phyloP scores from a whole-genome alignment of 2,329 filamentous ascomycete species.

The Cladophialophora exuberans region DNA sequence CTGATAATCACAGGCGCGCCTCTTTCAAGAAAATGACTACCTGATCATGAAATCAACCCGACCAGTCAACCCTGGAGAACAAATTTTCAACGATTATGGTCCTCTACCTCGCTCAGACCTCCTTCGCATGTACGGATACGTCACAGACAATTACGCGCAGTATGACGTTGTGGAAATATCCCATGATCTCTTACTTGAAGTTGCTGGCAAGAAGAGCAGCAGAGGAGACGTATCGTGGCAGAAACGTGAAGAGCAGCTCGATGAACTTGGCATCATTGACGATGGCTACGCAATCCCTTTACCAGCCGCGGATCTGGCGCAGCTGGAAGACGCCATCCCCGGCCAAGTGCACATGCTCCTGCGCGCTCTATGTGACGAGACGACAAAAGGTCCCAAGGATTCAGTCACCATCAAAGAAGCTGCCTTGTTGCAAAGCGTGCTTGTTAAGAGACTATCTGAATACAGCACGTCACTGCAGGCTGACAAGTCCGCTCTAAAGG shows the following conservation, averaged over 20 bases:
- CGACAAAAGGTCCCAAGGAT: conserved; percentile 16
- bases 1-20: conserved; percentile 46
- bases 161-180: conserved; percentile 84
- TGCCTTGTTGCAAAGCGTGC: conserved; percentile 22
- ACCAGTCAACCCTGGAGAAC: conserved; percentile 69
- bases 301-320: conserved; percentile 33
- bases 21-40: conserved; percentile 61
- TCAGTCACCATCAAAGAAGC: conserved; percentile 28
- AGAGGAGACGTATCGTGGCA: conserved; percentile 41
- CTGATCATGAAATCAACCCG: conserved; percentile 74
- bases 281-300: conserved; percentile 69
- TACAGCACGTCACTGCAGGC: conserved; percentile 60
- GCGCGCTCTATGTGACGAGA: conserved; percentile 35
- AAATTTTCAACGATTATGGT: conserved; percentile 89
- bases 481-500: conserved; percentile 49
- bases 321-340: conserved; percentile 42
- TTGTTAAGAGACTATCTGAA: conserved; percentile 44
- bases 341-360: conserved; percentile 45
- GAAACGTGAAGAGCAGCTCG: conserved; percentile 51
- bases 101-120: conserved; percentile 81
- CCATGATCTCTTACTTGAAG: conserved; percentile 59
- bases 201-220: conserved; percentile 38
- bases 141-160: conserved; percentile 74
- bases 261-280: conserved; percentile 67
- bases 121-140: conserved; percentile 82